Conservation (phyloP, 163 green algal genomes). For the Scenedesmus sp. region DNA sequence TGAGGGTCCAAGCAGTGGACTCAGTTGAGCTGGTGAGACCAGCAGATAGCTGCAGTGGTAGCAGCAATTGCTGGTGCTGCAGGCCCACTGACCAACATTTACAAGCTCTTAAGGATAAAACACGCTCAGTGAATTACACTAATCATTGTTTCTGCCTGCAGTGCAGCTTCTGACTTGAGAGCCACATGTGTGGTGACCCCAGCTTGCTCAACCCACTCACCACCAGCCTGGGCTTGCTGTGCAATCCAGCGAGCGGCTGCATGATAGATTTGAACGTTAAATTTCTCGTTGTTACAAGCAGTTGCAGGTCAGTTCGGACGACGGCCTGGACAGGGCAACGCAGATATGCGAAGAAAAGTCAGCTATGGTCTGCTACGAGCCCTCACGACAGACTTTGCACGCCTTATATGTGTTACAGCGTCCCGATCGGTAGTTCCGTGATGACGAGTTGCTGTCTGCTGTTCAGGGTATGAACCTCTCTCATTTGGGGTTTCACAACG, state of each 20-base stretch:
- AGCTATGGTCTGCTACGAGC: background rate
- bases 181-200: background rate
- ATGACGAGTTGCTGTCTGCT: background rate
- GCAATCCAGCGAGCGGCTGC: background rate
- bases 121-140: background rate
- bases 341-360: background rate
- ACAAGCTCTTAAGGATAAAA: background rate
- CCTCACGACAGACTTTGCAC: background rate
- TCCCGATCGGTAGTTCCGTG: background rate
- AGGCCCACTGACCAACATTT: background rate
- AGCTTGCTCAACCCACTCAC: conserved; percentile 13
- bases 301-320: background rate
- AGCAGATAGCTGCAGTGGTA: background rate
- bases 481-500: background rate
- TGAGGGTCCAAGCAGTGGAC: background rate
- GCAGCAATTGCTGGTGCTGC: background rate
- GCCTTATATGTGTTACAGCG: background rate
- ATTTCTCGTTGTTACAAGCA: background rate
- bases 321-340: background rate
- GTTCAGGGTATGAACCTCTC: conserved; percentile 8
- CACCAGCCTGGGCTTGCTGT: background rate
- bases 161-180: background rate
- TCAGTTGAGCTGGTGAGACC: background rate
- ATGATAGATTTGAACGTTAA: background rate
- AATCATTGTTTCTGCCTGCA: background rate